A percentile compares a stretch with the other conserved stretches of the same genome.
Evolutionary conservation across 1,139 yeast species (phyloP).

Genomic region (Nakaseomyces delphensis): DNA sequence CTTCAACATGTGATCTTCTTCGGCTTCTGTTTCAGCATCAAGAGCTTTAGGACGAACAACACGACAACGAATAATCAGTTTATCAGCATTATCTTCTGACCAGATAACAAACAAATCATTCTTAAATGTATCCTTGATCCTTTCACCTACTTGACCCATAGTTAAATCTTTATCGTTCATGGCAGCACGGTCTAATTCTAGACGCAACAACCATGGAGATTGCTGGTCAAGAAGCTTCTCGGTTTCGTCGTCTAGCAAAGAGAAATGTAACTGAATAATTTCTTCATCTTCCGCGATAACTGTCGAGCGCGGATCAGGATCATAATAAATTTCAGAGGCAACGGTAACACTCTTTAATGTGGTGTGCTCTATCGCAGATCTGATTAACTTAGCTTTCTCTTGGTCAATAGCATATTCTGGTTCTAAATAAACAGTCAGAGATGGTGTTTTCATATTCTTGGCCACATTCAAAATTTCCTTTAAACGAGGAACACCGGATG

Average conservation of each 20-base stretch:
- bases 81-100: constrained; percentile 99
- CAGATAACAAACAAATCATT: constrained; percentile 95
- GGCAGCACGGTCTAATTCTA: constrained; percentile 95
- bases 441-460: constrained; percentile 97
- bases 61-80: constrained; percentile 94
- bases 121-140: constrained; percentile 86
- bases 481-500: constrained; percentile 98
- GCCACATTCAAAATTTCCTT: constrained; percentile 99
- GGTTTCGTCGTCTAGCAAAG: constrained; percentile 95
- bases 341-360: constrained; percentile 90
- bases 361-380: constrained; percentile 95
- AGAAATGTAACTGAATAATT: constrained; percentile 93
- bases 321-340: constrained; percentile 95
- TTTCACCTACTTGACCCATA: constrained; percentile 97
- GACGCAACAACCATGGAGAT: constrained; percentile 95
- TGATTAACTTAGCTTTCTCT: constrained; percentile 88
- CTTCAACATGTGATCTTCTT: constrained; percentile 94
- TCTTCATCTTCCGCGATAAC: constrained; percentile 95
- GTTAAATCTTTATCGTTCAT: constrained; percentile 97
- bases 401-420: constrained; percentile 78
- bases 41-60: constrained; percentile 90
- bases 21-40: constrained; percentile 91
- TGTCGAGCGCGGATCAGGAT: constrained; percentile 95
- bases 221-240: constrained; percentile 89
- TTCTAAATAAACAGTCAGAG: constrained; percentile 81